Evolutionary conservation across 202 grass and related monocot genomes (phyloP).

Genomic region (Schoenoplectus triqueter): DNA sequence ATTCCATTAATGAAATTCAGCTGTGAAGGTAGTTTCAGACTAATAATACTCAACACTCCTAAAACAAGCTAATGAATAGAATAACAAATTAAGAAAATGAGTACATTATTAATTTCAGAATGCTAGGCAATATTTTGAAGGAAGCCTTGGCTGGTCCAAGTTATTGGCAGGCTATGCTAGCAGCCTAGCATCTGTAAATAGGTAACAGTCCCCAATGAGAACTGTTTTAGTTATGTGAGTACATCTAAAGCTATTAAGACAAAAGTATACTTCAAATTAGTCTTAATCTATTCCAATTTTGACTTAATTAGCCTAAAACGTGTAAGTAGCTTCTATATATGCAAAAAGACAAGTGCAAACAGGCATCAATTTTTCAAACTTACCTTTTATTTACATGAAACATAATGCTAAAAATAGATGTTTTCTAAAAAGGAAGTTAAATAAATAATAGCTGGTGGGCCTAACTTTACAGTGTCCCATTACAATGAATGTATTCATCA

Average conservation of each 20-base stretch:
- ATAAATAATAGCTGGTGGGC: neutral
- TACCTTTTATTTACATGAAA: neutral
- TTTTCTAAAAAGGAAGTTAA: neutral
- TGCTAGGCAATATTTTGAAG: neutral
- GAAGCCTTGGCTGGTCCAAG: neutral
- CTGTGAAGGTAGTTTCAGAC: neutral
- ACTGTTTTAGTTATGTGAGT: neutral
- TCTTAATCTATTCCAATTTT: neutral
- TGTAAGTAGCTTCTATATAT: neutral
- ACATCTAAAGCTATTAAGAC: slow-evolving; percentile 18
- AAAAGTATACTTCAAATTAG: neutral
- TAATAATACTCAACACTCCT: neutral
- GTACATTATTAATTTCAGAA: neutral
- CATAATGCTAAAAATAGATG: neutral
- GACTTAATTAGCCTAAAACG: neutral
- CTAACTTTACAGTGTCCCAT: neutral
- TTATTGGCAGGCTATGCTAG: neutral
- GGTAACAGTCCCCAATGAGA: neutral
- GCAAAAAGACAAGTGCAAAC: neutral
- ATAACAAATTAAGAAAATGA: slow-evolving; percentile 34
- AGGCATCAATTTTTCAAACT: slow-evolving; percentile 9
- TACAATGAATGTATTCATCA: neutral
- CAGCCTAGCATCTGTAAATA: neutral
- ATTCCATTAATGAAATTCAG: slow-evolving; percentile 47
- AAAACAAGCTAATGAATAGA: slow-evolving; percentile 23